phyloP scores from a whole-genome alignment of 192 early-diverging fungal genomes.

The Coemansia sp. region DNA sequence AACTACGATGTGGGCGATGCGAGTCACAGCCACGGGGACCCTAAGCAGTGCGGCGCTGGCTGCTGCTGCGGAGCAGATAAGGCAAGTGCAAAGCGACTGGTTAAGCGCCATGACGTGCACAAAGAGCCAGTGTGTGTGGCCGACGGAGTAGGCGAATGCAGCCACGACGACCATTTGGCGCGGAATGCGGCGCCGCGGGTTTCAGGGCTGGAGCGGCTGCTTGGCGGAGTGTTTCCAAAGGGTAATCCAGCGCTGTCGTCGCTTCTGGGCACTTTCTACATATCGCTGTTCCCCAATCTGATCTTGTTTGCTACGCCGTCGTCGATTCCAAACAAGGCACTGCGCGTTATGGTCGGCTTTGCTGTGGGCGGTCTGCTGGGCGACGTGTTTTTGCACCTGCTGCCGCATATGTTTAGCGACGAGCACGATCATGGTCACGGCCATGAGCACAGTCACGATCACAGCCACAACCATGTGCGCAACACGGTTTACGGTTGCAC shows the following conservation, averaged over 20 bases:
- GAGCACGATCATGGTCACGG: constrained; percentile 41
- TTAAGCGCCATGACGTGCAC: constrained; percentile 24
- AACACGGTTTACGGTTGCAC: constrained; percentile 67
- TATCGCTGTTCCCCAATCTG: constrained; percentile 79
- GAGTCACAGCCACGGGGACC: constrained; percentile 36
- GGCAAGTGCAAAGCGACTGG: constrained; percentile 28
- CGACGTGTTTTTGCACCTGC: constrained; percentile 80
- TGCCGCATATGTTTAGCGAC: constrained; percentile 74
- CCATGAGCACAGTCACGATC: constrained; percentile 33
- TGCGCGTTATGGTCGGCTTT: constrained; percentile 76
- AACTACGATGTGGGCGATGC: constrained; percentile 40
- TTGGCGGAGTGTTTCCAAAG: constrained; percentile 52
- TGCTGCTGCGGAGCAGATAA: constrained; percentile 24
- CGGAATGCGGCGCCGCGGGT: constrained; percentile 1
- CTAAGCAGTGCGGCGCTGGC: not conserved
- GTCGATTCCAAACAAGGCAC: constrained; percentile 54
- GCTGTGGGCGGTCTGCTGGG: constrained; percentile 84
- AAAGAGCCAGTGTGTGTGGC: constrained; percentile 34
- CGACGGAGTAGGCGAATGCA: constrained; percentile 20
- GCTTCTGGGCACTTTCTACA: constrained; percentile 74
- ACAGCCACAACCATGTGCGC: constrained; percentile 52
- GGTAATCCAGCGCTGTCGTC: constrained; percentile 52
- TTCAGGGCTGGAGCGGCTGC: constrained; percentile 42
- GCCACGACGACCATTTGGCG: constrained; percentile 18
- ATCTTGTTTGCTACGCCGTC: constrained; percentile 78